A percentile compares a stretch with the other conserved stretches of the same genome.
Evolutionary conservation across 2,329 filamentous ascomycete species (phyloP).

Genomic region (Xylaria sp.): DNA sequence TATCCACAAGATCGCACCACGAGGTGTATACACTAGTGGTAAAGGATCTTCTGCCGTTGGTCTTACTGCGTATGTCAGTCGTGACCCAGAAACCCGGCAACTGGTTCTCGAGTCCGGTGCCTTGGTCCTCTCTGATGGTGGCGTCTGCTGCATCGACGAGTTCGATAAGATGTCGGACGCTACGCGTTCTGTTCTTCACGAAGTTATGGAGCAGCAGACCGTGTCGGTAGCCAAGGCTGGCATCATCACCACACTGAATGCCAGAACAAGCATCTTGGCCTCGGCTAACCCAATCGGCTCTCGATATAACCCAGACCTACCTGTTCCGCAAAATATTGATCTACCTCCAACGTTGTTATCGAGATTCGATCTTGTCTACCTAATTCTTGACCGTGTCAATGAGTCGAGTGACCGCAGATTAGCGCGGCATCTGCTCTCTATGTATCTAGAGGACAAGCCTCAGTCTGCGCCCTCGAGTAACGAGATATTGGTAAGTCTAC

Average conservation of each 20-base stretch:
- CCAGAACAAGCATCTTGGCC: constrained; percentile 90
- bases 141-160: constrained; percentile 83
- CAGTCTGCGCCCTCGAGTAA: constrained; percentile 74
- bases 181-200: constrained; percentile 79
- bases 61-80: constrained; percentile 79
- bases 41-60: constrained; percentile 81
- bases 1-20: constrained; percentile 95
- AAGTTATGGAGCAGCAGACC: constrained; percentile 88
- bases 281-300: constrained; percentile 98
- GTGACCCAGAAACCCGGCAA: constrained; percentile 78
- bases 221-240: constrained; percentile 87
- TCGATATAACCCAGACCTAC: constrained; percentile 94
- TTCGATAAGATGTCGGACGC: constrained; percentile 85
- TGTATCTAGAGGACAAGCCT: constrained; percentile 95
- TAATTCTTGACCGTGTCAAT: constrained; percentile 92
- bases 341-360: constrained; percentile 92
- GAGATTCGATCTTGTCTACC: constrained; percentile 94
- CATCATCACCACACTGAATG: constrained; percentile 96
- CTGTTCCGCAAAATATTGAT: constrained; percentile 97
- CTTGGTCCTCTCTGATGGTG: constrained; percentile 77
- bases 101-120: constrained; percentile 81
- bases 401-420: constrained; percentile 86
- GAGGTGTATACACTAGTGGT: constrained; percentile 79
- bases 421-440: constrained; percentile 88
- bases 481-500: constrained; percentile 75